Evolutionary conservation across 768 basidiomycete genomes (phyloP).

Genomic region (Fistulinella prunicolor): DNA sequence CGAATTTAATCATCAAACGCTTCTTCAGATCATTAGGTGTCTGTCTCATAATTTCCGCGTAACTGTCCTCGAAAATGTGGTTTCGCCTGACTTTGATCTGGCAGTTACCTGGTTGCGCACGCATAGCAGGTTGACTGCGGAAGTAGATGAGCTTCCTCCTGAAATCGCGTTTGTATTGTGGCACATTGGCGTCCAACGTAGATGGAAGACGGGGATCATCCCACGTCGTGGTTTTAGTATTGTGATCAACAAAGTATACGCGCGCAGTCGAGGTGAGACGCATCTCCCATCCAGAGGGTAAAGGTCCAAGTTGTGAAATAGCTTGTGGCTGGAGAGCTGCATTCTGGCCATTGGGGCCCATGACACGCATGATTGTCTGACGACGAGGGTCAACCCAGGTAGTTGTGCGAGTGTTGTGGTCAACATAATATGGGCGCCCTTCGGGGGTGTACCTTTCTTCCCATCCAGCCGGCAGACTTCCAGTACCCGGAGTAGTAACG

Average conservation of each 20-base stretch:
- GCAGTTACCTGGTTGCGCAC: constrained; percentile 97
- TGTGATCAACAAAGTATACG: constrained; percentile 99
- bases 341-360: constrained; percentile 91
- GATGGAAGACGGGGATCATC: constrained; percentile 97
- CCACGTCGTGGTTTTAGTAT: constrained; percentile 99
- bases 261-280: constrained; percentile 96
- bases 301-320: constrained; percentile 92
- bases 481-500: constrained; percentile 70
- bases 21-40: constrained; percentile 98
- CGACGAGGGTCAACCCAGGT: constrained; percentile 99
- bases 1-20: constrained; percentile 99
- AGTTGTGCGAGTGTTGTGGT: constrained; percentile 98
- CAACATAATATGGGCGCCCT: constrained; percentile 97
- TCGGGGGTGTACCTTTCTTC: constrained; percentile 99
- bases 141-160: constrained; percentile 99
- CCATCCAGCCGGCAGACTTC: constrained; percentile 95
- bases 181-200: constrained; percentile 92
- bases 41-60: constrained; percentile 99
- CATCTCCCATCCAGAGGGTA: constrained; percentile 99
- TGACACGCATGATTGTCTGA: constrained; percentile 94
- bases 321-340: constrained; percentile 89
- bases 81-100: constrained; percentile 98
- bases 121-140: constrained; percentile 96
- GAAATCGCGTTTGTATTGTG: constrained; percentile 99
- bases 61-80: constrained; percentile 99